A percentile compares a stretch with the other conserved stretches of the same genome.
phyloP scores from a whole-genome alignment of 228 moss, liverwort and hornwort species.

The Sphagnum fallax region DNA sequence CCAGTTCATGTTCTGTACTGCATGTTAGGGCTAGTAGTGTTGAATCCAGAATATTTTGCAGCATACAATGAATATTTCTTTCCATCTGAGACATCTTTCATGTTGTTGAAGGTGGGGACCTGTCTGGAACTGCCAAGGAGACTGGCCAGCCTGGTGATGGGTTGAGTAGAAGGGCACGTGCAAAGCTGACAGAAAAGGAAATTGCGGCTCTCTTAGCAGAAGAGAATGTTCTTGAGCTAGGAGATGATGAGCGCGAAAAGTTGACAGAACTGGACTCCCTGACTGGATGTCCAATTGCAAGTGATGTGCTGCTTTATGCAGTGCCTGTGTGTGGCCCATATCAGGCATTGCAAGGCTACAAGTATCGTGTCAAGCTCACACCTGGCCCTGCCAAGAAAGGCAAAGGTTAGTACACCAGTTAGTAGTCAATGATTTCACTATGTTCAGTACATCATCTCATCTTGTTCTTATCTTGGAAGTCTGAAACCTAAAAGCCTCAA shows the following conservation, averaged over 20 bases:
- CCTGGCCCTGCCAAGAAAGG: slow-evolving; percentile 84
- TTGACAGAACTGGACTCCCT: slow-evolving; percentile 84
- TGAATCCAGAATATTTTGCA: slow-evolving; percentile 6
- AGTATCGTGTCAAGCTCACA: slow-evolving; percentile 88
- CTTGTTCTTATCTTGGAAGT: not conserved
- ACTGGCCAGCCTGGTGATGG: slow-evolving; percentile 36
- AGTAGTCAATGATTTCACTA: not conserved
- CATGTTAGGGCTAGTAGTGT: not conserved
- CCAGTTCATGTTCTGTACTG: too few species aligned
- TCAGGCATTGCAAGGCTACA: slow-evolving; percentile 71
- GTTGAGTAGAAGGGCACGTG: slow-evolving; percentile 59
- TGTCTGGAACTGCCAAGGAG: slow-evolving; percentile 12
- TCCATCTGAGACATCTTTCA: too few species aligned
- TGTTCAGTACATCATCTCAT: not conserved
- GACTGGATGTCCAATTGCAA: slow-evolving; percentile 61
- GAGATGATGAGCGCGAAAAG: slow-evolving; percentile 79
- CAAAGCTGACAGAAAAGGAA: slow-evolving; percentile 75
- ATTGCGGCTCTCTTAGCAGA: slow-evolving; percentile 80
- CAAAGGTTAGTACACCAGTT: slow-evolving; percentile 45
- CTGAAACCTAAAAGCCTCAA: not conserved
- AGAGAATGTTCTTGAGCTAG: slow-evolving; percentile 74
- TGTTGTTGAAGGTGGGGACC: slow-evolving; percentile 4
- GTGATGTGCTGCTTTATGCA: slow-evolving; percentile 82
- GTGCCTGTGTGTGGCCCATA: slow-evolving; percentile 89
- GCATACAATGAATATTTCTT: not conserved